phyloP scores from a whole-genome alignment of 805 yeast genomes.

The Candida xyloterini region DNA sequence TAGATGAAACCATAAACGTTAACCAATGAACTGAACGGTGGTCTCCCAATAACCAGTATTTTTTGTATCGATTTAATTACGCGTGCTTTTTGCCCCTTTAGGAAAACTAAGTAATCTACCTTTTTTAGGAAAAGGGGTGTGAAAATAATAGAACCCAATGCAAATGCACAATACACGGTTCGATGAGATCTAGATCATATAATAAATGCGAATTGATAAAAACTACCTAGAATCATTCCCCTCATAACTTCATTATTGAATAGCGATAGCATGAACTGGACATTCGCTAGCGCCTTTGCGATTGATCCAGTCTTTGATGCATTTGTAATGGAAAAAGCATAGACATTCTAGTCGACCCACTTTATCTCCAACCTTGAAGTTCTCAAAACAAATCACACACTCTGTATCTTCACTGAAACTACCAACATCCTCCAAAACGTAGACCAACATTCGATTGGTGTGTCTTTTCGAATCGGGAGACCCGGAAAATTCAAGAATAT shows the following conservation, averaged over 20 bases:
- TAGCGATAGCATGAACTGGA: slow-evolving; percentile 65
- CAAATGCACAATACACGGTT: too few relatives aligned
- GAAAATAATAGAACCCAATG: too few relatives aligned
- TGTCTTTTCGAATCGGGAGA: slow-evolving; percentile 53
- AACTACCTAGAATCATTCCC: neutral
- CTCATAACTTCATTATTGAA: slow-evolving; percentile 4
- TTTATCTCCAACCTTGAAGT: slow-evolving; percentile 77
- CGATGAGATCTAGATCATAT: too few relatives aligned
- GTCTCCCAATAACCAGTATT: too few relatives aligned
- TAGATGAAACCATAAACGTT: neutral
- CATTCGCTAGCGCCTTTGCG: slow-evolving; percentile 83
- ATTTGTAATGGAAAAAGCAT: slow-evolving; percentile 88
- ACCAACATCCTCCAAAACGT: slow-evolving; percentile 47
- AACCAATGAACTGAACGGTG: too few relatives aligned
- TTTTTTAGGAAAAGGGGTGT: slow-evolving; percentile 1
- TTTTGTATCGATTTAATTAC: neutral
- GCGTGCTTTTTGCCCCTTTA: slow-evolving; percentile 6
- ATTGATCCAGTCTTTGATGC: slow-evolving; percentile 89
- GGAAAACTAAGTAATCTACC: slow-evolving; percentile 4
- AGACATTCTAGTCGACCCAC: slow-evolving; percentile 92
- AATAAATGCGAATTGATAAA: too few relatives aligned
- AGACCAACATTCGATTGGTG: slow-evolving; percentile 83
- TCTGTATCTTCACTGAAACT: slow-evolving; percentile 51
- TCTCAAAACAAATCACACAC: slow-evolving; percentile 94
- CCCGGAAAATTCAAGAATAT: slow-evolving; percentile 59